These are phyloP conservation scores for Cystobasidium ongulense DNA, from an alignment of 768 basidiomycete species.

Conservation along the genomic window DNA sequence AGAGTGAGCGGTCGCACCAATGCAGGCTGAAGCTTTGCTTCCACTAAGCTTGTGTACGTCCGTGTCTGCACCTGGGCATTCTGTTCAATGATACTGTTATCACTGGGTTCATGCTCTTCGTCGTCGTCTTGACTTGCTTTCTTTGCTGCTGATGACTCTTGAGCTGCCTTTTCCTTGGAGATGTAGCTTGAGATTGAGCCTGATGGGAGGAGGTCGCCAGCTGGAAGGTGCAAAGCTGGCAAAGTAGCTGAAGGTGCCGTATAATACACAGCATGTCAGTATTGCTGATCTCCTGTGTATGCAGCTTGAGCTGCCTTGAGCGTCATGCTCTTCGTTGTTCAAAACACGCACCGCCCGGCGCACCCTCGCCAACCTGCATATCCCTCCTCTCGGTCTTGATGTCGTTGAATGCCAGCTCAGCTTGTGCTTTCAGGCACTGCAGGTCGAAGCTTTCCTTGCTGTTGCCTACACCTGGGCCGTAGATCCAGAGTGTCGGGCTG, in stretches of 20 bases:
- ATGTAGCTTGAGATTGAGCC: slow-evolving; percentile 6
- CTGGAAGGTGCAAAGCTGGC: slow-evolving; percentile 18
- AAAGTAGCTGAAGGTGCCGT: not conserved
- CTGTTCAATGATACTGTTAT: slow-evolving; percentile 4
- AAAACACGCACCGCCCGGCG: slow-evolving; percentile 21
- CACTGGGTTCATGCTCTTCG: not conserved
- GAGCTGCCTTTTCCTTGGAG: slow-evolving; percentile 5
- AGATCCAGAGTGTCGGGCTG: slow-evolving; percentile 14
- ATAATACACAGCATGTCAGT: not conserved
- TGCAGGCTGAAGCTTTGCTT: slow-evolving; percentile 22
- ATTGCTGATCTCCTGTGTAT: not conserved
- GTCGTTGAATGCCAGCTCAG: slow-evolving; percentile 17
- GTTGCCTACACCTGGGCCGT: slow-evolving; percentile 24
- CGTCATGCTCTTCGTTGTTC: not conserved
- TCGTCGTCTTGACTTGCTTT: not conserved
- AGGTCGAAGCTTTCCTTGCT: slow-evolving; percentile 26
- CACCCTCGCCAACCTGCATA: slow-evolving; percentile 8
- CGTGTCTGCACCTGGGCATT: not conserved
- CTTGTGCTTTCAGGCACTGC: slow-evolving; percentile 12
- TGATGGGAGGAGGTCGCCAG: slow-evolving; percentile 18
- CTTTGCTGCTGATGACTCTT: not conserved
- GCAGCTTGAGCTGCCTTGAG: not conserved
- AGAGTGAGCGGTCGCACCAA: not conserved
- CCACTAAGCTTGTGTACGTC: slow-evolving; percentile 23
- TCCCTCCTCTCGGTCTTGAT: not conserved